Evolutionary conservation across 345 rosid genomes (phyloP), one percentile per base, ranked within the genome.

Genomic region (Acer saccharum): DNA sequence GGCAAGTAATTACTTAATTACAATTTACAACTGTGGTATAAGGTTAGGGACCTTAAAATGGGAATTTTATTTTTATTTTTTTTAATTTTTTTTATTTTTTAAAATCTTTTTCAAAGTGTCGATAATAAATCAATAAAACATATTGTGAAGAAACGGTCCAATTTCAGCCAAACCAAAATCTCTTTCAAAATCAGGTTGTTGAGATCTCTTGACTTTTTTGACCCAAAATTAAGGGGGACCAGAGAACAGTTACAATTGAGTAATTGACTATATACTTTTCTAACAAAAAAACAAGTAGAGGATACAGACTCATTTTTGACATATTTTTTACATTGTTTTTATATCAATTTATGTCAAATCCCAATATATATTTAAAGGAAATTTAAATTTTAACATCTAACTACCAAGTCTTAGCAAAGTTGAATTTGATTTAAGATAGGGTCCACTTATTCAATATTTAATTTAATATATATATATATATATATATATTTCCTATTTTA

Each of bases 181-280:
- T 20, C 32, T 21, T 11, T 29, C 41, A 61, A 21, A 73, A 61
- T 43, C 0, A 43, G 1, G 68, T 44, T 43, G 74, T 29, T 71
- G 63, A 18, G 74, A 54, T 71, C 10, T 5, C 9, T 61, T 61
- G 76, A 73, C 76, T 61, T 61, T 54, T 11, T 61, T 25, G 58
- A 73, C 16, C 65, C 41, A 1, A 43, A 5, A 44, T 11, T 2
- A 25, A 1, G 60, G 21, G 48, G 41, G 21, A 0, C 72, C 6
- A 32, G 6, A 32, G 39, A 32, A 32, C 39, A 32, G 39, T 32
- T 32, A 32, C 39, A 35, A 35, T 35, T 35, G 6, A 35, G 6
- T 0, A 35, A 35, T 35, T 35, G 6, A 35, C 39, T 0, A 4
- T 4, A 4, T 35, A 35, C 35, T 35, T 4, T 35, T 29, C 32